Evolutionary conservation across 495 filamentous ascomycete species (phyloP).

Genomic region (Aspergillus steynii): DNA sequence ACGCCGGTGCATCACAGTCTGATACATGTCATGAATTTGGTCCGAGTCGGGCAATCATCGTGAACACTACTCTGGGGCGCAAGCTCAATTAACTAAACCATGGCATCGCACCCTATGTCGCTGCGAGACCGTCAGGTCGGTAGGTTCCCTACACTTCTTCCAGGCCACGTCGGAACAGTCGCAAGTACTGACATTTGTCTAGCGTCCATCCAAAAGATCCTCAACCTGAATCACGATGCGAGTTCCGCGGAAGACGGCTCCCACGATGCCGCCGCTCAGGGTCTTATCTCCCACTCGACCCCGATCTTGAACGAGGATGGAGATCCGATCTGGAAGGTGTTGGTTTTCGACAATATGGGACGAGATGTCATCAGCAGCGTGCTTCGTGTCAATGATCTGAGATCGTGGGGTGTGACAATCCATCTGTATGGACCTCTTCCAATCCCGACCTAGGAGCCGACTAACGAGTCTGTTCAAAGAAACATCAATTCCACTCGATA

Average conservation of each 20-base stretch:
- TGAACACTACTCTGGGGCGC: conserved; percentile 8
- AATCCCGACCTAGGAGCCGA: conserved; percentile 10
- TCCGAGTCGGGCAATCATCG: conserved; percentile 19
- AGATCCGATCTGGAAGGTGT: conserved; percentile 75
- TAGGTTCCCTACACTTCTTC: conserved; percentile 62
- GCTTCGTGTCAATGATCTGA: conserved; percentile 85
- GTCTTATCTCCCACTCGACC: conserved; percentile 71
- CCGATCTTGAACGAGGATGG: conserved; percentile 87
- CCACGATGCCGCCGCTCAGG: conserved; percentile 55
- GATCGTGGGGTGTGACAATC: conserved; percentile 93
- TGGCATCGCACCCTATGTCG: conserved; percentile 73
- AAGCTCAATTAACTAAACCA: conserved; percentile 36
- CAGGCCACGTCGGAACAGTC: not conserved
- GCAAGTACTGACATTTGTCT: conserved; percentile 15
- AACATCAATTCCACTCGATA: conserved; percentile 82
- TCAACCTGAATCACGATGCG: conserved; percentile 85
- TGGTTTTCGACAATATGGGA: conserved; percentile 71
- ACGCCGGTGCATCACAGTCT: not conserved
- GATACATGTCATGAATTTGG: conserved; percentile 25
- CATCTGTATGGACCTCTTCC: conserved; percentile 65
- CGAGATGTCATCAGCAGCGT: conserved; percentile 88
- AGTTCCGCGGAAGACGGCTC: conserved; percentile 54
- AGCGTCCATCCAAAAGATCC: conserved; percentile 95
- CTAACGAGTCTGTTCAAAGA: conserved; percentile 39
- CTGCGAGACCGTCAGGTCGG: conserved; percentile 96